Evolutionary conservation across 495 filamentous ascomycete genomes (phyloP), one percentile per base, ranked within the genome.

Genomic region (Hyaloscypha finlandica): DNA sequence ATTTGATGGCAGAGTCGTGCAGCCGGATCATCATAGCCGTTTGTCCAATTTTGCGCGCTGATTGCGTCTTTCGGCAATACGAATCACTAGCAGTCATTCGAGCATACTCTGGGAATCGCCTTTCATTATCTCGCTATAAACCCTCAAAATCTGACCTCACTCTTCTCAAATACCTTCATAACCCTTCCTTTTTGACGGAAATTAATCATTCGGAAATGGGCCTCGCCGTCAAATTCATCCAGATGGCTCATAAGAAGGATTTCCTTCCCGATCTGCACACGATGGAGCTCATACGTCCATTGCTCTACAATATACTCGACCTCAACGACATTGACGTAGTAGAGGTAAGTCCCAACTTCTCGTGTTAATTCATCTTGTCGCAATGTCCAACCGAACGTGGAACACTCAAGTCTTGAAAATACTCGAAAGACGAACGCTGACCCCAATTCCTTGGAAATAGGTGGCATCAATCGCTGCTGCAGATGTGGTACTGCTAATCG

Each of bases 1-100:
- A 92, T 66, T 76, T 93, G 16, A 85, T 89, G 5, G 85, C 88
- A 16, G 91, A 92, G 71, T 86, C 86, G 11, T 80, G 81, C 14
- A 84, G 87, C 58, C 78, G 78, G 52, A 78, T 92, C 11, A 80
- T 91, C 52, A 72, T 81, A 11, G 79, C 81, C 12, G 22, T 19
- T 1, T 63, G 39, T 16, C n/a, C 61, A 1, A 31, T 69, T 16
- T 31, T 69, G 9, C 22, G 57, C 22, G 30, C 30, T 19, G 66
- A 68, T 57, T 58, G 25, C 51, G 37, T 60, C 31, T 37, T 61
- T 56, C 58, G 59, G 19, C 42, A 48, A 19, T 48, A 48, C 42
- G 42, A 19, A 12, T 48, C 42, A 48, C 22, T 56, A 9, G 53
- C 6, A 56, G 20, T 25, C 5, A 6, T 6, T 0, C 1, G 3